Evolutionary conservation across 345 rosid genomes (phyloP), one percentile per base, ranked within the genome.

Genomic region (Citrus sinensis): DNA sequence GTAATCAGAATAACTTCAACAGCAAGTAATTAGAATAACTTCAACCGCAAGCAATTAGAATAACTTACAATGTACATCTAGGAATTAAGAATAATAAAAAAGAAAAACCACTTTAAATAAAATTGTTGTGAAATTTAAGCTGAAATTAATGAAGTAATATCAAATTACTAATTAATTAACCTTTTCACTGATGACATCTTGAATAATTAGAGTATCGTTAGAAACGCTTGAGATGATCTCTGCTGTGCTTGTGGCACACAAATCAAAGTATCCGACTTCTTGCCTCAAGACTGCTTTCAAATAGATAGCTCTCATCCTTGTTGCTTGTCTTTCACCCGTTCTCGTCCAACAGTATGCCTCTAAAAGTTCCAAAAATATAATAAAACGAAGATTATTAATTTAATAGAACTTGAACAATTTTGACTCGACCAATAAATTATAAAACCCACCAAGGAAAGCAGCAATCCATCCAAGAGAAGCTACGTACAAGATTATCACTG

Each of bases 341-440:
- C 97, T 88, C 74, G 97, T 90, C 97, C 97, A 92, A 60, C 98
- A 93, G 75, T 84, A 93, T 67, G 40, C 40, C 94, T 92, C 98
- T 91, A 71, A 67, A 42, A 75, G 2, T 37, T 37, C 40, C 40
- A 7, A 37, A 37, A 37, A 7, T 37, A 7, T 37, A 37, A 37
- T 37, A 37, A 37, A 37, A 37, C 40, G 2, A 7, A 37, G 40
- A 37, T 37, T 37, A 37, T 7, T 37, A 7, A 37, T 7, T 37
- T 1, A 7, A 40, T 40, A 1, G 2, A 40, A 40, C 49, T 9
- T 9, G 49, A 40, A 40, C 9, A 29, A 40, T 0, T 10, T 40
- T 40, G 4, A 40, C 49, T 40, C 49, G 49, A 40, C n/a, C 73
- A 83, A 32, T 67, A 29, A 62, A 29, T 62, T 17, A 62, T 11